These are phyloP conservation scores for Microbotryum violaceum DNA, from an alignment of 1,284 basidiomycete genomes.

Conservation along the genomic window DNA sequence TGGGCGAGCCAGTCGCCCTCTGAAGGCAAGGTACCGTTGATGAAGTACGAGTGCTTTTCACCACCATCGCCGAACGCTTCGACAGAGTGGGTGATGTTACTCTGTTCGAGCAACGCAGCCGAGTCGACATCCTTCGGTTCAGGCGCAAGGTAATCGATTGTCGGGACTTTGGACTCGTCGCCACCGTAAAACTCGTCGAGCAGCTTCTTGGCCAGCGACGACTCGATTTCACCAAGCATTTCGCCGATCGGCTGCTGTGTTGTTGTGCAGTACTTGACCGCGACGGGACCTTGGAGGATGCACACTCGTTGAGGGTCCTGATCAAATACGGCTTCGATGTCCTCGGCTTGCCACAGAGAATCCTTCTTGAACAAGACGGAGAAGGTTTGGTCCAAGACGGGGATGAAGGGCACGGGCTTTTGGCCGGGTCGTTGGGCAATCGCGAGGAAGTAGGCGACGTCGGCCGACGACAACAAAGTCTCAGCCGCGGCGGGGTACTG, in stretches of 20 bases:
- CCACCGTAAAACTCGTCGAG: conserved; percentile 73
- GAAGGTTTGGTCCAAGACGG: conserved; percentile 85
- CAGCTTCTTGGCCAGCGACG: conserved; percentile 66
- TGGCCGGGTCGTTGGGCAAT: conserved; percentile 91
- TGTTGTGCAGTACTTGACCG: conserved; percentile 73
- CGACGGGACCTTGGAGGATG: conserved; percentile 93
- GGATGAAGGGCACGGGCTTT: conserved; percentile 97
- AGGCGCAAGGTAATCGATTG: conserved; percentile 72
- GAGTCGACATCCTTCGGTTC: conserved; percentile 12
- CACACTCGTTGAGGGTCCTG: conserved; percentile 96
- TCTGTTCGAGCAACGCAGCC: conserved; percentile 12
- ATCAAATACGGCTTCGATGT: conserved; percentile 97
- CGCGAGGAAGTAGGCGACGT: conserved; percentile 89
- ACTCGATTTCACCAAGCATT: conserved; percentile 79
- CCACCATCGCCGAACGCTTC: conserved; percentile 35
- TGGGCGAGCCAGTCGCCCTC: conserved; percentile 68
- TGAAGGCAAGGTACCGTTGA: conserved; percentile 34
- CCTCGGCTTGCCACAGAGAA: conserved; percentile 78
- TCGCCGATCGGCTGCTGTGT: conserved; percentile 90
- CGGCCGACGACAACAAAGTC: conserved; percentile 89
- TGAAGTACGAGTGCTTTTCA: conserved; percentile 35
- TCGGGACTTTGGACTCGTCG: conserved; percentile 70
- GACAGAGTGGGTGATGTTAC: conserved; percentile 26
- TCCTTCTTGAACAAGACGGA: conserved; percentile 97
- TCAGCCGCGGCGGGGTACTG: conserved; percentile 71